Conservation (phyloP, 1,284 basidiomycete genomes). For the Cerrena zonata region DNA sequence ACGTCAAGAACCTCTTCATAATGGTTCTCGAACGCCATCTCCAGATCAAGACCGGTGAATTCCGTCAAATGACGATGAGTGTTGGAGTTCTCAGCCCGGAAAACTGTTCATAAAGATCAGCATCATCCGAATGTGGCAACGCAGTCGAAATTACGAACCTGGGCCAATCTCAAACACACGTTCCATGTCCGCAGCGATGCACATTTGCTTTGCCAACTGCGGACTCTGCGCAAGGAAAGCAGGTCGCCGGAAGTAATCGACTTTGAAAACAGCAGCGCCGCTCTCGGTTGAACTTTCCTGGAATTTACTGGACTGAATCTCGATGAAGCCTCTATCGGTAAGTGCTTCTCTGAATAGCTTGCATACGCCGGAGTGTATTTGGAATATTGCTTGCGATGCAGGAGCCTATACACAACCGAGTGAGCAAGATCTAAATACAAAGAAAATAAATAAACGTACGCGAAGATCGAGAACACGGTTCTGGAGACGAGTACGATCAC, state of each 20-base stretch:
- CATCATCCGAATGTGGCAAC: not conserved
- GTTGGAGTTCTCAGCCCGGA: constrained; percentile 71
- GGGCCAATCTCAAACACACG: constrained; percentile 69
- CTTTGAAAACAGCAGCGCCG: constrained; percentile 68
- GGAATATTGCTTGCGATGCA: constrained; percentile 67
- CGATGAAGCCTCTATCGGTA: constrained; percentile 48
- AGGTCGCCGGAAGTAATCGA: constrained; percentile 60
- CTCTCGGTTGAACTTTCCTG: constrained; percentile 68
- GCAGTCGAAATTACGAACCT: constrained; percentile 12
- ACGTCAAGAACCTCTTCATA: constrained; percentile 51
- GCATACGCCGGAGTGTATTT: constrained; percentile 58
- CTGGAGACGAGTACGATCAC: constrained; percentile 58
- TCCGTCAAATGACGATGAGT: constrained; percentile 73
- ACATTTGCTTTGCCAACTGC: constrained; percentile 74
- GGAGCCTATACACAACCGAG: constrained; percentile 34
- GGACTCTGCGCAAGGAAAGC: constrained; percentile 70
- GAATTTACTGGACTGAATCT: constrained; percentile 69
- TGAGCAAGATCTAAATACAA: not conserved
- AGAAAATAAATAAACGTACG: constrained; percentile 16
- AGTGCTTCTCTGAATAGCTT: constrained; percentile 61
- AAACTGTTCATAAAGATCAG: constrained; percentile 33
- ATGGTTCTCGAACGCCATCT: constrained; percentile 67
- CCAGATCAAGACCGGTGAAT: constrained; percentile 68
- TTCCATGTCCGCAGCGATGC: constrained; percentile 68
- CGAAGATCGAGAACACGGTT: constrained; percentile 66